These are phyloP conservation scores for Nepenthes gracilis DNA, from an alignment of 148 eudicot species.

Conservation along the genomic window DNA sequence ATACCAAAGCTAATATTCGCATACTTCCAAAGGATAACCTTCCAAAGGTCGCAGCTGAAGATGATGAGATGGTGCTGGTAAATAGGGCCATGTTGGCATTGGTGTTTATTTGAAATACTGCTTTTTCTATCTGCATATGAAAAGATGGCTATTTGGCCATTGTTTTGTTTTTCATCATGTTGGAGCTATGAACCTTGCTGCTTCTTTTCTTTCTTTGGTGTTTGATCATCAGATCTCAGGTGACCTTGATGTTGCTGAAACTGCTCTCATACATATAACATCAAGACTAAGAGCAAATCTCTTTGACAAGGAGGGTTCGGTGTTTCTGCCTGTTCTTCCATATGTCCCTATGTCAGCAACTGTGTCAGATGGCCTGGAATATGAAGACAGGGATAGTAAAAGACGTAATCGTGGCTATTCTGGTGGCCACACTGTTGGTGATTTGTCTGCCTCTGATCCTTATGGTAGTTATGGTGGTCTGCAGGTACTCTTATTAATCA, in stretches of 20 bases:
- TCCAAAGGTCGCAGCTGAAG: slow-evolving; percentile 81
- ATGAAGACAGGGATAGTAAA: slow-evolving; percentile 75
- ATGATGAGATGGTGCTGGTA: slow-evolving; percentile 99
- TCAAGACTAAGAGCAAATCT: slow-evolving; percentile 82
- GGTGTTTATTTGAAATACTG: neutral
- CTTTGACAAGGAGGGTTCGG: slow-evolving; percentile 87
- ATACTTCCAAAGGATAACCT: slow-evolving; percentile 78
- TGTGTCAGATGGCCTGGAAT: slow-evolving; percentile 39
- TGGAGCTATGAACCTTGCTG: neutral
- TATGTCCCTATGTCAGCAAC: slow-evolving; percentile 67
- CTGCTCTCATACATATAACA: slow-evolving; percentile 71
- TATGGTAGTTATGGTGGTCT: slow-evolving; percentile 68
- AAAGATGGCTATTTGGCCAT: neutral
- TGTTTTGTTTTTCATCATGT: neutral
- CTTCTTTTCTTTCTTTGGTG: neutral
- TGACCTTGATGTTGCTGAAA: slow-evolving; percentile 77
- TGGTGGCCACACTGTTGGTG: slow-evolving; percentile 65
- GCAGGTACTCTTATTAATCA: slow-evolving; percentile 34
- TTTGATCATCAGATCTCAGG: slow-evolving; percentile 60
- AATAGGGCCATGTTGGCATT: neutral
- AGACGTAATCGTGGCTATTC: slow-evolving; percentile 78
- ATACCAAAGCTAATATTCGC: slow-evolving; percentile 88
- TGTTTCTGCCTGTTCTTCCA: slow-evolving; percentile 80
- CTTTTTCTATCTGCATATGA: no score
- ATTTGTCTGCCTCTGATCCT: slow-evolving; percentile 52